Percentiles rank a stretch among this genome's conserved stretches.
Evolutionary conservation across 805 yeast genomes (phyloP).

Genomic region (Starmerella lactis-condensi): DNA sequence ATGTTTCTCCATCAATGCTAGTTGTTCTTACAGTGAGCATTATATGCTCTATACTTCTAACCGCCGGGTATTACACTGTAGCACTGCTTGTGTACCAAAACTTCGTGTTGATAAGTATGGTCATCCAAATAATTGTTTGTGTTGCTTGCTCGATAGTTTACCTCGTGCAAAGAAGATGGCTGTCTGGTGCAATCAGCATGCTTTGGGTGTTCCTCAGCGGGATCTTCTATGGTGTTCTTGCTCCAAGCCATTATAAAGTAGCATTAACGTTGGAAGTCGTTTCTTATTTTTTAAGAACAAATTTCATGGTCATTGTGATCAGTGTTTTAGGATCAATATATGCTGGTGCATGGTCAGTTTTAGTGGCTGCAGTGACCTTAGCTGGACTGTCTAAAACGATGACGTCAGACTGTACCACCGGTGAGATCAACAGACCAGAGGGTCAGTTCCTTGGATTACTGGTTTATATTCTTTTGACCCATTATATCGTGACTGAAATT

Average conservation of each 20-base stretch:
- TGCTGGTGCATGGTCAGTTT: conserved; percentile 42
- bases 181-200: conserved; percentile 62
- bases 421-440: conserved; percentile 23
- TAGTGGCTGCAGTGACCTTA: conserved; percentile 50
- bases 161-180: conserved; percentile 47
- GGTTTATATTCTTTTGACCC: conserved; percentile 62
- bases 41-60: conserved; percentile 39
- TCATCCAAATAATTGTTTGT: conserved; percentile 48
- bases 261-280: conserved; percentile 49
- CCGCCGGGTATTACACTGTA: conserved; percentile 35
- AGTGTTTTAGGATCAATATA: conserved; percentile 42
- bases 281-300: conserved; percentile 56
- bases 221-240: conserved; percentile 53
- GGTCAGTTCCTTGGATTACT: conserved; percentile 45
- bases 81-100: conserved; percentile 48
- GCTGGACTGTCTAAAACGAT: conserved; percentile 65
- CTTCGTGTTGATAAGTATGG: conserved; percentile 52
- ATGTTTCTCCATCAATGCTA: conserved; percentile 58
- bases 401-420: conserved; percentile 26
- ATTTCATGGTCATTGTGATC: conserved; percentile 50
- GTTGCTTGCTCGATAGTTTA: conserved; percentile 62
- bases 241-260: conserved; percentile 54
- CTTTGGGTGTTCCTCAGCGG: conserved; percentile 47
- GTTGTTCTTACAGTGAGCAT: conserved; percentile 47
- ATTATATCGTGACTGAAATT: conserved; percentile 68